phyloP scores from a whole-genome alignment of 805 yeast species.

The Hanseniaspora jakobsenii region DNA sequence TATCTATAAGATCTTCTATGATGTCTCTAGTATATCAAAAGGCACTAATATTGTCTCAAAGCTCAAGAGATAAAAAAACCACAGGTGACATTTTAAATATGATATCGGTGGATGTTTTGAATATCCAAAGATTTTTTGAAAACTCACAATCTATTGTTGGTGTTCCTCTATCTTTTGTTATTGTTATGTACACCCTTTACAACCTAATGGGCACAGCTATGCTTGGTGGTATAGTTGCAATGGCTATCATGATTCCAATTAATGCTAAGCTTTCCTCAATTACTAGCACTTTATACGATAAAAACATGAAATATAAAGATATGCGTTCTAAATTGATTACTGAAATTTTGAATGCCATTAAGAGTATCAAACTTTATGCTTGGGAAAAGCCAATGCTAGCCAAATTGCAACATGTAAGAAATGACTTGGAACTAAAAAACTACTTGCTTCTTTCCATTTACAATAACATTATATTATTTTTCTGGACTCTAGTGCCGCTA shows the following conservation, averaged over 20 bases:
- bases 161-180: slow-evolving; percentile 44
- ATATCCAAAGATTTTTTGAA: slow-evolving; percentile 48
- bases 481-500: slow-evolving; percentile 56
- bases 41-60: slow-evolving; percentile 54
- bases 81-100: slow-evolving; percentile 74
- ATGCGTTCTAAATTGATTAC: slow-evolving; percentile 45
- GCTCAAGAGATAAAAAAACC: slow-evolving; percentile 45
- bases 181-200: slow-evolving; percentile 45
- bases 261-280: slow-evolving; percentile 38
- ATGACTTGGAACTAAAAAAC: slow-evolving; percentile 44
- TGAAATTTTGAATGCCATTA: slow-evolving; percentile 49
- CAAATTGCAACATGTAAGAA: slow-evolving; percentile 42
- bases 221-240: slow-evolving; percentile 42
- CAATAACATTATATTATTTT: slow-evolving; percentile 38
- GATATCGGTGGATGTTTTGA: slow-evolving; percentile 62
- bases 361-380: slow-evolving; percentile 53
- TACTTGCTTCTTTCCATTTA: slow-evolving; percentile 38
- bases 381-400: slow-evolving; percentile 58
- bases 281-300: slow-evolving; percentile 36
- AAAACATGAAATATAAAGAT: slow-evolving; percentile 54
- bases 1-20: slow-evolving; percentile 53
- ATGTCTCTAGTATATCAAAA: slow-evolving; percentile 60
- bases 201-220: slow-evolving; percentile 47
- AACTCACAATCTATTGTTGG: slow-evolving; percentile 44
- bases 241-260: slow-evolving; percentile 47